Percentiles rank a stretch among this genome's conserved stretches.
Conservation (phyloP, 371 early-diverging fungal genomes). For the Encephalitozoon hellem region DNA sequence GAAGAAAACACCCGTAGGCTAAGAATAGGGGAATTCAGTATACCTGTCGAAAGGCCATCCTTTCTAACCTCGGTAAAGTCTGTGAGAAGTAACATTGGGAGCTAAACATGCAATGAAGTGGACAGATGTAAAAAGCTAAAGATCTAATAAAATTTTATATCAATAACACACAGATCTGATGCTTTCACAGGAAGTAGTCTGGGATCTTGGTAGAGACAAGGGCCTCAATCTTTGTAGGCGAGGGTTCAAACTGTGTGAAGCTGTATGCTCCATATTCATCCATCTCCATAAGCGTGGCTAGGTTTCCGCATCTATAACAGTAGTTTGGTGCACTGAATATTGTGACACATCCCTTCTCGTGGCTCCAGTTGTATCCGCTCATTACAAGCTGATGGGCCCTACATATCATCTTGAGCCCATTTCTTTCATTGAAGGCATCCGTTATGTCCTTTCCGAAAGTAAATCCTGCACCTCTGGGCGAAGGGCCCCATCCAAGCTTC, state of each 20-base stretch:
- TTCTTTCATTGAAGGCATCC: slow-evolving; percentile 85
- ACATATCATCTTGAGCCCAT: slow-evolving; percentile 85
- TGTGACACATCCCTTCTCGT: slow-evolving; percentile 91
- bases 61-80: not conserved
- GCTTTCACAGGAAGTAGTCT: slow-evolving; percentile 83
- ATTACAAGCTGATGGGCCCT: slow-evolving; percentile 97
- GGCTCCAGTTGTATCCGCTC: slow-evolving; percentile 97
- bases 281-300: slow-evolving; percentile 88
- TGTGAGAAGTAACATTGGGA: not conserved
- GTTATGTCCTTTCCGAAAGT: slow-evolving; percentile 86
- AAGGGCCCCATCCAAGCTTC: slow-evolving; percentile 89
- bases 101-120: not conserved
- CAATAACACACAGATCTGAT: not conserved
- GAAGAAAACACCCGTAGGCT: not conserved
- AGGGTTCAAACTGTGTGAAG: slow-evolving; percentile 90
- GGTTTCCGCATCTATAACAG: slow-evolving; percentile 95
- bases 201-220: slow-evolving; percentile 92
- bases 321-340: slow-evolving; percentile 98
- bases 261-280: slow-evolving; percentile 70
- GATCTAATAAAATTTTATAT: not conserved
- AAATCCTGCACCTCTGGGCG: slow-evolving; percentile 94
- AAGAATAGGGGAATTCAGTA: slow-evolving; percentile 1
- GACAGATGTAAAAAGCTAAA: not conserved
- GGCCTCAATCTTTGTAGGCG: slow-evolving; percentile 88
- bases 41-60: not conserved